Conservation (phyloP, 768 basidiomycete species). For the Kwoniella dejecticola region DNA sequence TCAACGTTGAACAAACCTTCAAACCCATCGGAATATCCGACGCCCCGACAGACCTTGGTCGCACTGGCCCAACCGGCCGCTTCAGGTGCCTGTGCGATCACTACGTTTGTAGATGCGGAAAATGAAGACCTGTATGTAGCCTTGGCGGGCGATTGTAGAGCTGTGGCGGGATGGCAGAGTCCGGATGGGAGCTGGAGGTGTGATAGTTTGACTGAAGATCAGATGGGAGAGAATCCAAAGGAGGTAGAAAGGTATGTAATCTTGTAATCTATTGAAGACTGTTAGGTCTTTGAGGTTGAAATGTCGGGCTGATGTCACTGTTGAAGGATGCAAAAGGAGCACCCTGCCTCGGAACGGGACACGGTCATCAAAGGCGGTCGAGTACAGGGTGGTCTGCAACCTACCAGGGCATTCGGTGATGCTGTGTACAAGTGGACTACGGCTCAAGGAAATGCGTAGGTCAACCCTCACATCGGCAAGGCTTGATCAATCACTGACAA, state of each 20-base stretch:
- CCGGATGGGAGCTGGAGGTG: conserved; percentile 80
- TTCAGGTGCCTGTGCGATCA: conserved; percentile 86
- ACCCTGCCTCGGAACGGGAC: conserved; percentile 46
- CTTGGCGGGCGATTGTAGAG: conserved; percentile 88
- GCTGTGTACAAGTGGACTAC: conserved; percentile 54
- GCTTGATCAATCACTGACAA: not conserved
- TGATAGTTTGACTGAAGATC: conserved; percentile 92
- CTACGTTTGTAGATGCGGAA: conserved; percentile 83
- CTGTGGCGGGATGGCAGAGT: conserved; percentile 92
- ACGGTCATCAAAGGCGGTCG: conserved; percentile 49
- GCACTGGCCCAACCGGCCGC: conserved; percentile 67
- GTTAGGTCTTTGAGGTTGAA: not conserved
- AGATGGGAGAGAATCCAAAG: conserved; percentile 86
- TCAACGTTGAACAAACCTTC: conserved; percentile 15
- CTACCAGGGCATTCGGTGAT: conserved; percentile 55
- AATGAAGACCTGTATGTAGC: conserved; percentile 84
- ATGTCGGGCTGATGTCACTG: not conserved
- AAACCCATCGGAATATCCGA: conserved; percentile 7
- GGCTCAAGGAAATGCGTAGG: conserved; percentile 44
- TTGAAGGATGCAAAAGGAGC: conserved; percentile 48
- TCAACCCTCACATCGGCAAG: not conserved
- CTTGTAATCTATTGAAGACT: not conserved
- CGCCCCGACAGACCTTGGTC: conserved; percentile 65
- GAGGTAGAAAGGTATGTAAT: conserved; percentile 73
- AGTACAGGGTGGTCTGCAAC: conserved; percentile 51